Evolutionary conservation across 371 early-diverging fungal genomes (phyloP).

Genomic region (Lichtheimia ramosa): DNA sequence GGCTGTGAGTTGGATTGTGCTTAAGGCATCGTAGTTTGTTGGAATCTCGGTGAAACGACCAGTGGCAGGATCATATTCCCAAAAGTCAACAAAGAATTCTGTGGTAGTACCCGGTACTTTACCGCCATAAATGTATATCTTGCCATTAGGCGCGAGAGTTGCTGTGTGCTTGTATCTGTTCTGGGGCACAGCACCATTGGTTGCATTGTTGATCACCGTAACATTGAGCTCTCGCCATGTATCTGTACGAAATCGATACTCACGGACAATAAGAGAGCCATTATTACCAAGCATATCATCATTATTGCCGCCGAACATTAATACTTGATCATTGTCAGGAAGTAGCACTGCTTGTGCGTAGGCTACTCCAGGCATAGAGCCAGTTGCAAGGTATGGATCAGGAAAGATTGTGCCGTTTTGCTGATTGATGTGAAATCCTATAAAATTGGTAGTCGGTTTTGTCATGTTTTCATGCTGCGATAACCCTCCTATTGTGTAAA

Average conservation of each 20-base stretch:
- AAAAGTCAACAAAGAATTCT: neutral
- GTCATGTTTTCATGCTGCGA: too few species aligned
- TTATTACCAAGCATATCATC: too few species aligned
- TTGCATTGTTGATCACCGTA: too few species aligned
- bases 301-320: slow-evolving; percentile 4
- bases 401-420: too few species aligned
- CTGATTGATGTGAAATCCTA: too few species aligned
- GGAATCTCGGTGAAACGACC: neutral
- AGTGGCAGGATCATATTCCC: neutral
- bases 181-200: too few species aligned
- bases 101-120: neutral
- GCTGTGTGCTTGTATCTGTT: neutral
- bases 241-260: too few species aligned
- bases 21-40: too few species aligned
- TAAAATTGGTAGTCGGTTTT: too few species aligned
- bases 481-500: neutral
- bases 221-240: too few species aligned
- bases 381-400: too few species aligned
- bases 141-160: slow-evolving; percentile 1
- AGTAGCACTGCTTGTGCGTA: slow-evolving; percentile 6
- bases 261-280: too few species aligned
- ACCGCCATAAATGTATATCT: neutral
- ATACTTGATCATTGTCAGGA: slow-evolving; percentile 9
- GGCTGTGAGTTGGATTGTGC: neutral
- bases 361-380: neutral